These are phyloP conservation scores for Rhodotorula graminis DNA, from an alignment of 768 basidiomycete species.

Conservation along the genomic window DNA sequence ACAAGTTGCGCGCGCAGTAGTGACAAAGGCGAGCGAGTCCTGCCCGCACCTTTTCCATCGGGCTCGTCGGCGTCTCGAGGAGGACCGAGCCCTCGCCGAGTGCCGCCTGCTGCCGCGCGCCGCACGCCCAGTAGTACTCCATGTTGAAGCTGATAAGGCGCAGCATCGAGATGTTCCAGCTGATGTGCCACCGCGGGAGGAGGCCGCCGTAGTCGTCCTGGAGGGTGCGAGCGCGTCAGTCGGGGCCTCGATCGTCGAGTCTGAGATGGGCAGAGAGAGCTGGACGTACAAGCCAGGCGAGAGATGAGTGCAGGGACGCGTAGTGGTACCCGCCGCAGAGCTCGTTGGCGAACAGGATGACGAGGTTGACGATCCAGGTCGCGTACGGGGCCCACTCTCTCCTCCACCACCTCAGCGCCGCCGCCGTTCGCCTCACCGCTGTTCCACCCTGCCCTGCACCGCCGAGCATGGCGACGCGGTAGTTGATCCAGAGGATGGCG, in stretches of 20 bases:
- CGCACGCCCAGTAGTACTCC: constrained; percentile 78
- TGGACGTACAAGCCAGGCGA: constrained; percentile 55
- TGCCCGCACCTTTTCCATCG: neutral
- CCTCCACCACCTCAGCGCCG: constrained; percentile 34
- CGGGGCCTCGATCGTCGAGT: too few relatives aligned
- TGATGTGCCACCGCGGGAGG: constrained; percentile 86
- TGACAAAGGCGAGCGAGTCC: too few relatives aligned
- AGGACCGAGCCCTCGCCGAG: neutral
- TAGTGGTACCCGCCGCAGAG: constrained; percentile 68
- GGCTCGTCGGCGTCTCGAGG: neutral
- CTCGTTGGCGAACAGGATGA: constrained; percentile 72
- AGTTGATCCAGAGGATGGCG: constrained; percentile 66
- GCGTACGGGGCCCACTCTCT: constrained; percentile 40
- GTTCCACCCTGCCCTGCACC: too few relatives aligned
- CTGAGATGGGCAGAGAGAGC: neutral
- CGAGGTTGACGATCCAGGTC: constrained; percentile 74
- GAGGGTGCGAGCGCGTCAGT: neutral
- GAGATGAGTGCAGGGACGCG: constrained; percentile 53
- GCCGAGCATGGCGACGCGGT: constrained; percentile 54
- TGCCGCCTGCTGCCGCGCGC: neutral
- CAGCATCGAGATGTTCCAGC: constrained; percentile 94
- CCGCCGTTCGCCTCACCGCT: too few relatives aligned
- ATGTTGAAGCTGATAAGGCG: constrained; percentile 86
- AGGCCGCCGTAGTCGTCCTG: constrained; percentile 55
- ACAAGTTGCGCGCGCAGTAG: neutral